Evolutionary conservation across 768 basidiomycete genomes (phyloP).

Genomic region (Suillus lakei): DNA sequence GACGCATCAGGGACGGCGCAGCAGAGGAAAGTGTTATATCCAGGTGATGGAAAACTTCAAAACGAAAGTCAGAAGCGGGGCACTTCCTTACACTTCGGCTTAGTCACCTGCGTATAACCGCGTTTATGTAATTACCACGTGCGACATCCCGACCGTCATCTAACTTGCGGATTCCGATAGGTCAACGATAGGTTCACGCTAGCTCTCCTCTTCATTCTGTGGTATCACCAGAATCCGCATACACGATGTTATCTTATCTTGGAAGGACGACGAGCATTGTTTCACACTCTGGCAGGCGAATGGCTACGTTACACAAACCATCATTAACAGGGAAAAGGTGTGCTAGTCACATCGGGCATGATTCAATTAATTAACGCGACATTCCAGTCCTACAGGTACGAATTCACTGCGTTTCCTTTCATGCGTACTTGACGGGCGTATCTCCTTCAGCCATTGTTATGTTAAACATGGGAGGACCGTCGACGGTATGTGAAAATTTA

Average conservation of each 20-base stretch:
- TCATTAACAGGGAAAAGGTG: constrained; percentile 50
- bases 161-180: neutral
- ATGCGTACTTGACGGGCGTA: constrained; percentile 22
- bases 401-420: constrained; percentile 9
- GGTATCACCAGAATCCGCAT: neutral
- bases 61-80: too few species aligned
- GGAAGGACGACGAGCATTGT: constrained; percentile 21
- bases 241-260: constrained; percentile 35
- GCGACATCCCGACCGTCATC: neutral
- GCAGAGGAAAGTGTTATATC: too few species aligned
- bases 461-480: constrained; percentile 99
- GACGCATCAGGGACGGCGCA: too few species aligned
- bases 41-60: too few species aligned
- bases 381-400: constrained; percentile 66
- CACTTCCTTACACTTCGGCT: too few species aligned
- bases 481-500: constrained; percentile 64
- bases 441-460: constrained; percentile 78
- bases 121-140: neutral
- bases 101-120: neutral
- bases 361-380: constrained; percentile 16
- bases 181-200: neutral
- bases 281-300: constrained; percentile 39
- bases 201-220: too few species aligned
- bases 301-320: constrained; percentile 50
- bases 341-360: constrained; percentile 15